phyloP scores from a whole-genome alignment of 495 filamentous ascomycete species.

The Lindgomyces ingoldianus region DNA sequence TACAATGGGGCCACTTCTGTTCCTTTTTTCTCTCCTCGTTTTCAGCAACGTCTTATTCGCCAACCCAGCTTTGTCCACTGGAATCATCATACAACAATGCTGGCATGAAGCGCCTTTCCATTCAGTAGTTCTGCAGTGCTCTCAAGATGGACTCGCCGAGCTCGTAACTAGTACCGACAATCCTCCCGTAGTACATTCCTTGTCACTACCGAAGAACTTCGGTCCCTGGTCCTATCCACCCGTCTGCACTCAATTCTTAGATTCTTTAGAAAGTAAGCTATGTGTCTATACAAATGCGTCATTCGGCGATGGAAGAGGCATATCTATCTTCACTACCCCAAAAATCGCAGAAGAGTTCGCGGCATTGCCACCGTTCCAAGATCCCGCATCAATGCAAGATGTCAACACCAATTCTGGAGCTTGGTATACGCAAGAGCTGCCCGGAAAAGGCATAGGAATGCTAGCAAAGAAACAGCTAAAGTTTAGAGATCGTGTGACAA shows the following conservation, averaged over 20 bases:
- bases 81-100: slow-evolving; percentile 1
- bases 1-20: background rate
- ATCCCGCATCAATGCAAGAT: background rate
- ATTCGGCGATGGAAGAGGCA: slow-evolving; percentile 29
- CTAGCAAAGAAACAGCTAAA: slow-evolving; percentile 21
- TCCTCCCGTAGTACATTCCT: background rate
- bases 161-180: background rate
- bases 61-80: background rate
- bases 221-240: slow-evolving; percentile 26
- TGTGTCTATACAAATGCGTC: slow-evolving; percentile 33
- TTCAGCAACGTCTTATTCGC: background rate
- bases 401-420: slow-evolving; percentile 23
- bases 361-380: slow-evolving; percentile 19
- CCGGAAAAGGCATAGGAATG: slow-evolving; percentile 33
- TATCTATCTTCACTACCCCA: slow-evolving; percentile 36
- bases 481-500: slow-evolving; percentile 22
- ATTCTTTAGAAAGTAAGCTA: slow-evolving; percentile 16
- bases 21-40: background rate
- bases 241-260: slow-evolving; percentile 19
- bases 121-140: background rate
- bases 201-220: background rate
- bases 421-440: slow-evolving; percentile 25
- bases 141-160: background rate
- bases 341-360: slow-evolving; percentile 31
- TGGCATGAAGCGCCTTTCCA: slow-evolving; percentile 23